Conservation (phyloP, 1,139 yeast genomes). For the Sugiyamaella sp. region DNA sequence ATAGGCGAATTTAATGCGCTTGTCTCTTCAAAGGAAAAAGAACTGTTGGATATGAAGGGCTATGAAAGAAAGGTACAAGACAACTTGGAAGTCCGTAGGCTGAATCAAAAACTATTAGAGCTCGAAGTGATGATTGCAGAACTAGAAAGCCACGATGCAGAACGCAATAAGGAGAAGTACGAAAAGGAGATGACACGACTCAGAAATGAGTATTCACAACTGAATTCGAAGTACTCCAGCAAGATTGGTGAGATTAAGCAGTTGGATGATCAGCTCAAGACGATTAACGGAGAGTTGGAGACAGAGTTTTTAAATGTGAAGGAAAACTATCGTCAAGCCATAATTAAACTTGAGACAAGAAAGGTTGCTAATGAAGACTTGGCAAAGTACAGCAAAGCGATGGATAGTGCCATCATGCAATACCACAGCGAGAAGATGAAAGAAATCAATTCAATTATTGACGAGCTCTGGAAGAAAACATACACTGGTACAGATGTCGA, state of each 20-base stretch:
- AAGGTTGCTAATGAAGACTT: conserved; percentile 82
- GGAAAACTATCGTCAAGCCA: conserved; percentile 63
- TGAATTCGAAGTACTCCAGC: conserved; percentile 73
- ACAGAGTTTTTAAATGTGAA: conserved; percentile 75
- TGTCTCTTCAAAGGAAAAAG: conserved; percentile 41
- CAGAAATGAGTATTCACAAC: conserved; percentile 56
- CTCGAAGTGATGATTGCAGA: conserved; percentile 46
- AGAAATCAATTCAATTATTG: conserved; percentile 84
- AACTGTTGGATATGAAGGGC: conserved; percentile 52
- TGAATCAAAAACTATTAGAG: conserved; percentile 44
- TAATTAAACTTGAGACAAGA: conserved; percentile 77
- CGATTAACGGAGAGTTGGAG: conserved; percentile 59
- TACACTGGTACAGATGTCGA: conserved; percentile 96
- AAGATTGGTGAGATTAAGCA: conserved; percentile 86
- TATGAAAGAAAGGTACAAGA: conserved; percentile 58
- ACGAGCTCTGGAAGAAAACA: conserved; percentile 91
- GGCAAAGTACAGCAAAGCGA: conserved; percentile 76
- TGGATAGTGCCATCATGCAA: conserved; percentile 92
- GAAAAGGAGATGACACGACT: conserved; percentile 59
- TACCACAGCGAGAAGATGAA: conserved; percentile 91
- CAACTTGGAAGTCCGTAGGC: conserved; percentile 54
- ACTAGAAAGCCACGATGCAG: conserved; percentile 64
- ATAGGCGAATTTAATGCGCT: conserved; percentile 27
- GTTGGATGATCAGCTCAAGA: conserved; percentile 68
- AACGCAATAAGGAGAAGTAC: conserved; percentile 62